Conservation (phyloP, 257 asterid species). For the Fraxinus quadrangulata region DNA sequence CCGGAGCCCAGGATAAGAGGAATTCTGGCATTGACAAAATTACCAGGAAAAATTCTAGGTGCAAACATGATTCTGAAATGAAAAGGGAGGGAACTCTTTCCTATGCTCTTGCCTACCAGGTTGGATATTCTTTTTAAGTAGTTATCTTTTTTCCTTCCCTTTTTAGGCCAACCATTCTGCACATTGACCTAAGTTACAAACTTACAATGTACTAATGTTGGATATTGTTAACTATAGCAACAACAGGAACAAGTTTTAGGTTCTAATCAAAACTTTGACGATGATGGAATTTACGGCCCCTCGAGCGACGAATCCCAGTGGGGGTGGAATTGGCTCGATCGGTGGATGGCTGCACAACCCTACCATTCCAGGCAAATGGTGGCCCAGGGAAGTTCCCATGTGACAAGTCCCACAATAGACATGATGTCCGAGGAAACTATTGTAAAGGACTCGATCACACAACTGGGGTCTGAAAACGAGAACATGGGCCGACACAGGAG, state of each 20-base stretch:
- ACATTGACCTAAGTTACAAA: background rate
- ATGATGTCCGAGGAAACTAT: constrained; percentile 56
- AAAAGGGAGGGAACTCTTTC: constrained; percentile 73
- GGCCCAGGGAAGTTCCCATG: constrained; percentile 46
- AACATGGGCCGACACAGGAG: constrained; percentile 34
- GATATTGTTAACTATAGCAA: constrained; percentile 29
- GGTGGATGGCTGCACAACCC: constrained; percentile 86
- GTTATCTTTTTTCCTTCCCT: background rate
- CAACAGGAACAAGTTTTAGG: constrained; percentile 22
- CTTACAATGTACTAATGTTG: background rate
- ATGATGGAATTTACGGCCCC: constrained; percentile 24
- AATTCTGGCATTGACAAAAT: constrained; percentile 28
- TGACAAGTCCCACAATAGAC: constrained; percentile 39
- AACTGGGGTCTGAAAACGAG: constrained; percentile 20
- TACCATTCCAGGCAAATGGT: constrained; percentile 42
- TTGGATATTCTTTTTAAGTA: constrained; percentile 5
- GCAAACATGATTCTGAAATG: constrained; percentile 49
- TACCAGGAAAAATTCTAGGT: constrained; percentile 36
- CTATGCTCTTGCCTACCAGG: constrained; percentile 78
- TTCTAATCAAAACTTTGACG: constrained; percentile 24
- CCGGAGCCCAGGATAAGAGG: constrained; percentile 52
- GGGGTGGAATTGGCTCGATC: constrained; percentile 93
- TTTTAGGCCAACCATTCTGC: background rate
- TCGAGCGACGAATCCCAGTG: constrained; percentile 53
- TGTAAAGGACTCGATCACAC: constrained; percentile 35